phyloP scores from a whole-genome alignment of 2,329 filamentous ascomycete species.

The Thermothelomyces thermophilus region DNA sequence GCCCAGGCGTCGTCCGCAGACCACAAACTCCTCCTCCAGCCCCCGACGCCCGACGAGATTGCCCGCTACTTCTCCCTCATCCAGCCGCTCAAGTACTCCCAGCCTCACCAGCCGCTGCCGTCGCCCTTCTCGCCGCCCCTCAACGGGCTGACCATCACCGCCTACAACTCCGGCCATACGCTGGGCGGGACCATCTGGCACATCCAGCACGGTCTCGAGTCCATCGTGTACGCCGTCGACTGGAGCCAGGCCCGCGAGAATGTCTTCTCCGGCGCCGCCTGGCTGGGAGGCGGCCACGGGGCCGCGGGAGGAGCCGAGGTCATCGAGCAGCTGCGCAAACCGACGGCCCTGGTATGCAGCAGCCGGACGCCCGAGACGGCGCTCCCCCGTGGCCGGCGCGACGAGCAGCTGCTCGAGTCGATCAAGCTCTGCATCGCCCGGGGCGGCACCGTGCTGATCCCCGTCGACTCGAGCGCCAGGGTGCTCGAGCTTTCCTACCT shows the following conservation, averaged over 20 bases:
- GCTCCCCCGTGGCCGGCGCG: slow-evolving; percentile 68
- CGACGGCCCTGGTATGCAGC: slow-evolving; percentile 89
- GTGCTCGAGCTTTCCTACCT: slow-evolving; percentile 88
- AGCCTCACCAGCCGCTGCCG: slow-evolving; percentile 82
- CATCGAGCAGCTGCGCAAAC: slow-evolving; percentile 86
- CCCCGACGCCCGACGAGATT: slow-evolving; percentile 82
- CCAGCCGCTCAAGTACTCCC: slow-evolving; percentile 90
- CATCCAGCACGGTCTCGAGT: slow-evolving; percentile 92
- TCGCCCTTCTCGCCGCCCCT: slow-evolving; percentile 84
- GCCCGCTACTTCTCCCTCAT: slow-evolving; percentile 86
- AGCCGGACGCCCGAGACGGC: slow-evolving; percentile 63
- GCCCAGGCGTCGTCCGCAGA: slow-evolving; percentile 43
- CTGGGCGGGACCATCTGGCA: slow-evolving; percentile 98
- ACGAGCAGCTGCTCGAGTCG: slow-evolving; percentile 77
- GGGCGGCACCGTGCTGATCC: slow-evolving; percentile 87
- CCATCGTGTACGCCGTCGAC: slow-evolving; percentile 93
- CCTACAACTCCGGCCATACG: slow-evolving; percentile 93
- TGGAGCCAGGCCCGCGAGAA: slow-evolving; percentile 99
- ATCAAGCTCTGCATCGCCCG: slow-evolving; percentile 71
- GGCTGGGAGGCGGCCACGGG: slow-evolving; percentile 66
- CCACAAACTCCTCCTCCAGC: slow-evolving; percentile 54
- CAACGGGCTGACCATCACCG: slow-evolving; percentile 87
- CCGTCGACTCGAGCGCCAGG: slow-evolving; percentile 90
- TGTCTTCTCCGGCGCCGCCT: slow-evolving; percentile 86
- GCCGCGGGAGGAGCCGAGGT: slow-evolving; percentile 79